These are phyloP conservation scores for Paecilomyces niveus DNA, from an alignment of 2,329 filamentous ascomycete species.

Conservation along the genomic window DNA sequence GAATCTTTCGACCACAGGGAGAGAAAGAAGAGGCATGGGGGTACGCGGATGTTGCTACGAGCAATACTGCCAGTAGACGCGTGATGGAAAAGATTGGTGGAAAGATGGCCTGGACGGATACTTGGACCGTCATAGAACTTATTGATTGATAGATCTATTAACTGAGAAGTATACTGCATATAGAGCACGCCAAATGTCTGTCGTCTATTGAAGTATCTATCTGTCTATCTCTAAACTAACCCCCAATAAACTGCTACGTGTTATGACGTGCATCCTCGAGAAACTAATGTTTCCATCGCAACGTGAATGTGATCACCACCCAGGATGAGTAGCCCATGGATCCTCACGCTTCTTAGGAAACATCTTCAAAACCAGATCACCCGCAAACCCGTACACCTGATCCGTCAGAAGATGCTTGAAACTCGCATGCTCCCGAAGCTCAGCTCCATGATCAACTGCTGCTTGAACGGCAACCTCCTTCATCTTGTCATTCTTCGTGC, in stretches of 20 bases:
- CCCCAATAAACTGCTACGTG: background rate
- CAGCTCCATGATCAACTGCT: background rate
- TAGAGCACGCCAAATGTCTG: background rate
- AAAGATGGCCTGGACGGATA: constrained; percentile 23
- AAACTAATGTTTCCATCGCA: too few species aligned
- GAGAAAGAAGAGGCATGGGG: constrained; percentile 18
- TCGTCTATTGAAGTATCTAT: background rate
- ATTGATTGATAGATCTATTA: background rate
- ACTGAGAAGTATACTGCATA: background rate
- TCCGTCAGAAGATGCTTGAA: background rate
- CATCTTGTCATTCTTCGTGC: background rate
- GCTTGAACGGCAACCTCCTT: background rate
- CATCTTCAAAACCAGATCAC: background rate
- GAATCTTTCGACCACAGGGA: constrained; percentile 11
- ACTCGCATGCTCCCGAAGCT: background rate
- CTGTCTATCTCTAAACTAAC: background rate
- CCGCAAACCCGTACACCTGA: background rate
- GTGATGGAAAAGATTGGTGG: constrained; percentile 42
- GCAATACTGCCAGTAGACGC: constrained; percentile 30
- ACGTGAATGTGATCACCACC: too few species aligned
- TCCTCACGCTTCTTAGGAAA: background rate
- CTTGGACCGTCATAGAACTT: constrained; percentile 33
- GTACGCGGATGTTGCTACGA: constrained; percentile 31
- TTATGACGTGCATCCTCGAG: too few species aligned
- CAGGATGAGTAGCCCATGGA: too few species aligned